Evolutionary conservation across 306 rosid genomes (phyloP).

Genomic region (Spatholobus suberectus): DNA sequence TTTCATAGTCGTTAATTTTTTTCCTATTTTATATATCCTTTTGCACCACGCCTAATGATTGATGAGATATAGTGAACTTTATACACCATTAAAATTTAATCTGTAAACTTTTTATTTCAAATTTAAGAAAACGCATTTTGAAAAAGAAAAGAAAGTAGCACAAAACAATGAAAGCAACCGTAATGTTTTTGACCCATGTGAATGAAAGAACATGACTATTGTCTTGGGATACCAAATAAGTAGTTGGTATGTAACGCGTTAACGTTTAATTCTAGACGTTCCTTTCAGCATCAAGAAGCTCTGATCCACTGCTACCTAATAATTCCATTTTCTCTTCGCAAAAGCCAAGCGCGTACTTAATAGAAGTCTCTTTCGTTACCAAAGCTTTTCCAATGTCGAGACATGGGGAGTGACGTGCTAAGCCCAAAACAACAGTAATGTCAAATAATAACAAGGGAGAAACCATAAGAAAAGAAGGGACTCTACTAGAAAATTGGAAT

Average conservation of each 20-base stretch:
- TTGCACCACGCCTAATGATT: no score
- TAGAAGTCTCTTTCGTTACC: not conserved
- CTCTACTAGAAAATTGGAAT: not conserved
- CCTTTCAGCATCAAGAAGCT: not conserved
- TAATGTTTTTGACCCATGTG: not conserved
- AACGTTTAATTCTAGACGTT: not conserved
- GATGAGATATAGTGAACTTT: no score
- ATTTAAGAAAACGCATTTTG: not conserved
- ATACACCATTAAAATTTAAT: no score
- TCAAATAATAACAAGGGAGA: not conserved
- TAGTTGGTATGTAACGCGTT: not conserved
- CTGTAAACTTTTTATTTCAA: no score
- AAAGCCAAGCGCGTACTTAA: not conserved
- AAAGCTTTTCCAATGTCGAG: not conserved
- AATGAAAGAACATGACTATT: not conserved
- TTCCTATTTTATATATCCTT: no score
- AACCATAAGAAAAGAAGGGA: not conserved
- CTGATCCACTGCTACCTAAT: not conserved
- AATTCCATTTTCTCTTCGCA: not conserved
- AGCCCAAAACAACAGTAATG: not conserved
- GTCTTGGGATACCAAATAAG: not conserved
- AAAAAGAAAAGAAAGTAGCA: not conserved
- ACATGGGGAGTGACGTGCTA: constrained; percentile 24
- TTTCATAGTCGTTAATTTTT: no score
- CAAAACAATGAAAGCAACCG: not conserved